phyloP scores from a whole-genome alignment of 164 flowering plant genomes.

The Tetracentron sinense region DNA sequence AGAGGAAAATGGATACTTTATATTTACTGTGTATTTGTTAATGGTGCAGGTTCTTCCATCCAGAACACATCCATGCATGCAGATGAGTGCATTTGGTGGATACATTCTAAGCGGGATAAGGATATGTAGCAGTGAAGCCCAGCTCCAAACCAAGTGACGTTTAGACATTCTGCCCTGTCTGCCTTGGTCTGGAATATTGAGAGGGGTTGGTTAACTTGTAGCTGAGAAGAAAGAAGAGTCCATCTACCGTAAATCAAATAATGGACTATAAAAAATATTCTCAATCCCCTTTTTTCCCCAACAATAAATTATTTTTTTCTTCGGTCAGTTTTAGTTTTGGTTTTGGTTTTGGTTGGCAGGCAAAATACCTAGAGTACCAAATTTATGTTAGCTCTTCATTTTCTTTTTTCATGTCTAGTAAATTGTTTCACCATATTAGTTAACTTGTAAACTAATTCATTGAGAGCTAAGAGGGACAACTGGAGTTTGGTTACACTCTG shows the following conservation, averaged over 20 bases:
- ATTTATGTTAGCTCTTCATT: too few species aligned
- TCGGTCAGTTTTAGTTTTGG: too few species aligned
- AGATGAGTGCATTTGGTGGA: constrained; percentile 94
- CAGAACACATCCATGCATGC: constrained; percentile 94
- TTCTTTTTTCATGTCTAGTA: too few species aligned
- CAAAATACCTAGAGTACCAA: too few species aligned
- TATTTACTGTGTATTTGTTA: background rate
- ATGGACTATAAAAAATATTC: background rate
- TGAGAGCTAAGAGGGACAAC: too few species aligned
- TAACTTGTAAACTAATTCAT: too few species aligned
- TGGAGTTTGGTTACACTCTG: too few species aligned
- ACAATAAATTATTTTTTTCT: too few species aligned
- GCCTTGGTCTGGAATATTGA: background rate
- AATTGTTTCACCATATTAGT: too few species aligned
- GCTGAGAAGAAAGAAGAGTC: background rate
- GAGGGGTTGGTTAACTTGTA: background rate
- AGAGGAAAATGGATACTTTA: background rate
- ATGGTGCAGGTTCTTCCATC: constrained; percentile 84
- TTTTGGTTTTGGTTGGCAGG: too few species aligned
- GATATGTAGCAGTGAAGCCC: constrained; percentile 28
- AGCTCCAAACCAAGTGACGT: constrained; percentile 1
- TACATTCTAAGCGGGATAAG: constrained; percentile 79
- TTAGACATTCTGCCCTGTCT: background rate
- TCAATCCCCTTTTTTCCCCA: background rate
- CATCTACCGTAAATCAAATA: background rate